Percentiles rank a stretch among this genome's conserved stretches.
Evolutionary conservation across 2,329 filamentous ascomycete genomes (phyloP).

Genomic region (Xylariaceae sp.): DNA sequence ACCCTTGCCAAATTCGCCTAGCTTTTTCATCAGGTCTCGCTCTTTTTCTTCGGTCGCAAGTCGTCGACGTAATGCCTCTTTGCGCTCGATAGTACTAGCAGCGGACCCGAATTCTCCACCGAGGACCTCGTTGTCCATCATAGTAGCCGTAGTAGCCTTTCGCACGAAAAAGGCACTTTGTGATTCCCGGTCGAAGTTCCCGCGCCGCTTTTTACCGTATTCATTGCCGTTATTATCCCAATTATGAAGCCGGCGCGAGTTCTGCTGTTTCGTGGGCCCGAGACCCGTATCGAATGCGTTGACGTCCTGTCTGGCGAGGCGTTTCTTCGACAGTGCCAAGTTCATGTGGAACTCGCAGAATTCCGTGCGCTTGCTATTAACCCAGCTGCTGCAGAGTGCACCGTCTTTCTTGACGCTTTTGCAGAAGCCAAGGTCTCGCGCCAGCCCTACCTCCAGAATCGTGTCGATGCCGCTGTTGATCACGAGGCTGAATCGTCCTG

Average conservation of each 20-base stretch:
- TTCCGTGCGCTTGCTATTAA: constrained; percentile 81
- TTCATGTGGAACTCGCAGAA: constrained; percentile 93
- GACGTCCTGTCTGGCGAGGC: constrained; percentile 31
- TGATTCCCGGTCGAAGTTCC: constrained; percentile 53
- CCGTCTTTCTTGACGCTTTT: constrained; percentile 81
- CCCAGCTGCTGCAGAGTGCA: constrained; percentile 71
- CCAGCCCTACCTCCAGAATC: constrained; percentile 79
- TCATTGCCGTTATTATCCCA: constrained; percentile 24
- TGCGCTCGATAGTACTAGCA: constrained; percentile 54
- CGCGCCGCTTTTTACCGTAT: constrained; percentile 33
- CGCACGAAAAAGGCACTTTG: constrained; percentile 53
- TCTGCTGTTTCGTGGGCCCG: constrained; percentile 33
- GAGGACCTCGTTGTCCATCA: constrained; percentile 58
- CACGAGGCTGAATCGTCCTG: constrained; percentile 77
- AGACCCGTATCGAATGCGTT: constrained; percentile 41
- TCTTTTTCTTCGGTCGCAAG: constrained; percentile 66
- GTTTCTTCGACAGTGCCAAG: constrained; percentile 64
- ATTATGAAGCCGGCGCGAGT: constrained; percentile 28
- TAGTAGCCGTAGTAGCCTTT: constrained; percentile 49
- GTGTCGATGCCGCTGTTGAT: constrained; percentile 83
- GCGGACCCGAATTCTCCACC: constrained; percentile 36
- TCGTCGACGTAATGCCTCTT: constrained; percentile 60
- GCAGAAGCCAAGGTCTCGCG: constrained; percentile 84
- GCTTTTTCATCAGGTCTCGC: constrained; percentile 61
- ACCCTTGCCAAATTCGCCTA: constrained; percentile 58